Evolutionary conservation across 225 moss, liverwort and hornwort genomes (phyloP).

Genomic region (Climacium dendroides): DNA sequence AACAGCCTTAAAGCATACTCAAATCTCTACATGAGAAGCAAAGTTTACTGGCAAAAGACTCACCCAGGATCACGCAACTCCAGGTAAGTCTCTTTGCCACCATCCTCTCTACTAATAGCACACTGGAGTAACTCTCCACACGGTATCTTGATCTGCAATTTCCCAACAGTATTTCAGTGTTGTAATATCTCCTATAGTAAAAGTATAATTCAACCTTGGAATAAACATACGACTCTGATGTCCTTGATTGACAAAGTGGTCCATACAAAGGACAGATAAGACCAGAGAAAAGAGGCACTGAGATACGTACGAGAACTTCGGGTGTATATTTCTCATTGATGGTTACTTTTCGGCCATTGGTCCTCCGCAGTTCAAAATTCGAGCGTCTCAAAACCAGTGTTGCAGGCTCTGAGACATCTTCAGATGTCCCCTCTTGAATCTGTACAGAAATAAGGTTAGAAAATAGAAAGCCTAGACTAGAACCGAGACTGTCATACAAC

Average conservation of each 20-base stretch:
- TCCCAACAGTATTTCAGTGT: neutral
- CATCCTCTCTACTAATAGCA: slow-evolving; percentile 55
- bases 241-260: neutral
- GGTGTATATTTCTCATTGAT: slow-evolving; percentile 71
- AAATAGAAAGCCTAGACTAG: neutral
- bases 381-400: slow-evolving; percentile 63
- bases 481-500: neutral
- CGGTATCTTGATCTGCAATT: slow-evolving; percentile 73
- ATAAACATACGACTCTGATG: neutral
- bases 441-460: slow-evolving; percentile 4
- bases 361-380: slow-evolving; percentile 73
- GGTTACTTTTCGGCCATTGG: slow-evolving; percentile 50
- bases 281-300: neutral
- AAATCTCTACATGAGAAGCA: neutral
- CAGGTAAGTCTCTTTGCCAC: slow-evolving; percentile 49
- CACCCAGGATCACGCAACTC: slow-evolving; percentile 84
- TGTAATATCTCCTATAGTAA: neutral
- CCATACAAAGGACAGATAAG: neutral
- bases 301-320: slow-evolving; percentile 49
- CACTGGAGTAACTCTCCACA: slow-evolving; percentile 84
- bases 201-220: neutral
- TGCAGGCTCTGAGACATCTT: slow-evolving; percentile 62
- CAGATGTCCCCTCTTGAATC: slow-evolving; percentile 68
- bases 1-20: neutral
- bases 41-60: neutral